These are phyloP conservation scores for Rhodotorula glutinis DNA, from an alignment of 1,284 basidiomycete species.

Conservation along the genomic window DNA sequence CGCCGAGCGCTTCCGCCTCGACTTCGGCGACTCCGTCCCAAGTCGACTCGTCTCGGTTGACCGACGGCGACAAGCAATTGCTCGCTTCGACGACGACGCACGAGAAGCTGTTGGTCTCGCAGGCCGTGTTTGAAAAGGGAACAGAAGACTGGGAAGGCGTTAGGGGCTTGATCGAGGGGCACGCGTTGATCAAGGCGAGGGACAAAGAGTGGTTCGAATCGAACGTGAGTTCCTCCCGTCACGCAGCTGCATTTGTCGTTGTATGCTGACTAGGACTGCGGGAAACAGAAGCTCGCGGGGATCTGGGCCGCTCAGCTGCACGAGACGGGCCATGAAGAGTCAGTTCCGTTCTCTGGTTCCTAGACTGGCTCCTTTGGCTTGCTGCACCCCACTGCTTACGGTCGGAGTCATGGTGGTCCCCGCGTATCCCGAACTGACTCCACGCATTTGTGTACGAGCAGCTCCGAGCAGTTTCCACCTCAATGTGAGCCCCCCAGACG, in stretches of 20 bases:
- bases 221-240: conserved; percentile 6
- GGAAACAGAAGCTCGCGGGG: conserved; percentile 6
- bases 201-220: conserved; percentile 15
- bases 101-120: conserved; percentile 34
- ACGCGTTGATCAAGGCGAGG: conserved; percentile 14
- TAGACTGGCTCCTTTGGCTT: background rate
- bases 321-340: conserved; percentile 6
- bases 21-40: background rate
- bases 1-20: too few relatives aligned
- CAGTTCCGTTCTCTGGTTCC: background rate
- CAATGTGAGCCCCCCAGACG: too few relatives aligned
- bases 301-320: conserved; percentile 12
- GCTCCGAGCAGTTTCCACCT: too few relatives aligned
- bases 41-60: background rate
- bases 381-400: background rate
- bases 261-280: too few relatives aligned
- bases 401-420: too few relatives aligned
- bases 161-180: conserved; percentile 16
- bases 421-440: too few relatives aligned
- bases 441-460: too few relatives aligned
- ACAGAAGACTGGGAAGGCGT: conserved; percentile 54
- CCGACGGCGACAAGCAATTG: conserved; percentile 3
- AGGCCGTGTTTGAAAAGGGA: conserved; percentile 57
- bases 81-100: conserved; percentile 25
- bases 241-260: background rate